Base-by-base conservation (phyloP, 108 stramenopile species). In the Nitzschia inconspicua region DNA sequence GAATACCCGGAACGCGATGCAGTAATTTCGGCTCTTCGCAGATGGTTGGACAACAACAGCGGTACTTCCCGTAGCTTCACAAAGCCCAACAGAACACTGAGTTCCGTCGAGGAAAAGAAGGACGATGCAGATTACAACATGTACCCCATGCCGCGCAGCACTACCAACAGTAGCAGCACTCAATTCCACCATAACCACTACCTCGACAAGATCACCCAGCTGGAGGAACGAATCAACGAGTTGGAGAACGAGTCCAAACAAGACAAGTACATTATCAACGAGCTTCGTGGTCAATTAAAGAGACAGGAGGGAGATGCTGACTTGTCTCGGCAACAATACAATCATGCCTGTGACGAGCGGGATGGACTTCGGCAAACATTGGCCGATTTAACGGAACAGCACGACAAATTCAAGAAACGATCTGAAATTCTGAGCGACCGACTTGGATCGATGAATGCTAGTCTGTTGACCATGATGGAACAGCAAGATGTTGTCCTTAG, bases 1-100 rank as follows among this genome's bases (percentile, higher is more conserved):
- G 73, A 79, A 26, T 91, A 87, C 46, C 44, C 49, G 9, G 81
- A 76, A 19, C 44, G 65, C 23, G 66, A 75, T 35, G 73, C 56
- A 13, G 82, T 83, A 19, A 59, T 78, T 35, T 44, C 46, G 11
- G 77, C 67, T 1, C 41, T 83, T 29, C 31, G 72, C 19, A 57
- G 68, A 18, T 83, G 74, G 74, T 14, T 65, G 27, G 44, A 30
- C 13, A 51, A 65, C 19, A 35, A 16, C 41, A 46, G 13, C 4
- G 30, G 19, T 22, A 41, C 58, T 19, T 20, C 31, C 22, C 24
- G 13, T 32, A 26, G 16, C 9, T 13, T 32, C 20, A 53, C 43
- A 23, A 29, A 28, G 10, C 13, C 36, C 32, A 43, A 31, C 37
- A 44, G 37, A 2, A 23, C 18, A 35, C 8, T 13, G 1, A 40